Evolutionary conservation across 257 asterid genomes (phyloP).

Genomic region (Nicotiana undulata): DNA sequence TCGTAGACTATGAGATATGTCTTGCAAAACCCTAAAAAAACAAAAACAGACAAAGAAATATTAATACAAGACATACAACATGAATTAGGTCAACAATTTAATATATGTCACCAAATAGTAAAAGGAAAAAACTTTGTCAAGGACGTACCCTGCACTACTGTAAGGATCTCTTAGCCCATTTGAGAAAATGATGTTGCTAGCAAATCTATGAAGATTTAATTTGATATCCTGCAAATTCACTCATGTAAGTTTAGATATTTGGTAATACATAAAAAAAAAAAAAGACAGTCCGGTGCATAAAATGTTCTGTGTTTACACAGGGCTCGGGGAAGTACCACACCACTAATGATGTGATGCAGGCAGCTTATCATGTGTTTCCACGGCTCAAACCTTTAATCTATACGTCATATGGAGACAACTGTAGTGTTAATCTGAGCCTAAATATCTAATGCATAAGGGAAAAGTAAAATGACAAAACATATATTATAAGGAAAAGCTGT

Average conservation of each 20-base stretch:
- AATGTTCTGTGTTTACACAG: too few species aligned
- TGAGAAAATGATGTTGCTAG: constrained; percentile 45
- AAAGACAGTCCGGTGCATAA: fast-evolving
- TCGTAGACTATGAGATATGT: constrained; percentile 31
- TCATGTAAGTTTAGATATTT: neutral
- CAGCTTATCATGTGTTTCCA: too few species aligned
- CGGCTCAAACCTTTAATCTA: too few species aligned
- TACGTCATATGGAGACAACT: too few species aligned
- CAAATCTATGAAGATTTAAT: constrained; percentile 28
- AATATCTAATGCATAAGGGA: neutral
- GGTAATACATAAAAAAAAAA: too few species aligned
- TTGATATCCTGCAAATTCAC: constrained; percentile 33
- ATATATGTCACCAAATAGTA: neutral
- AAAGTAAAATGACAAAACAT: neutral
- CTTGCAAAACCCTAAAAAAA: constrained; percentile 33
- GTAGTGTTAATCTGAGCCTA: neutral
- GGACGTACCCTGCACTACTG: constrained; percentile 36
- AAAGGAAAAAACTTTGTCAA: neutral
- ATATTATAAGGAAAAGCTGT: neutral
- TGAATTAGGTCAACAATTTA: neutral
- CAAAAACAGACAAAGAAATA: neutral
- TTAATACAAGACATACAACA: neutral
- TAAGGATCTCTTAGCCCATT: constrained; percentile 43
- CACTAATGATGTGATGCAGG: too few species aligned
- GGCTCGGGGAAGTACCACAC: too few species aligned